Evolutionary conservation across 768 basidiomycete genomes (phyloP).

Genomic region (Tephrocybe sp.): DNA sequence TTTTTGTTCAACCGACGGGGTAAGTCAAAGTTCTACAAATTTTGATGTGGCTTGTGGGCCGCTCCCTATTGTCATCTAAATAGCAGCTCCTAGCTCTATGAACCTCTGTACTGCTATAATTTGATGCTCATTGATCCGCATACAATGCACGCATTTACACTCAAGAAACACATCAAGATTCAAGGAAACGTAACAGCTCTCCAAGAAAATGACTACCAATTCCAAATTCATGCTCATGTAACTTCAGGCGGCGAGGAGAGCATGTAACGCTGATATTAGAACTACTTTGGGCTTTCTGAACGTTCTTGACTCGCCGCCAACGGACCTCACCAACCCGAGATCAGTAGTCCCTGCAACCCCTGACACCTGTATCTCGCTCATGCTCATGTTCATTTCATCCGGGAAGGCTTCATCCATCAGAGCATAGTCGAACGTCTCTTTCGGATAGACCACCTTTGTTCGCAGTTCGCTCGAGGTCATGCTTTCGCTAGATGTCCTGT

Average conservation of each 20-base stretch:
- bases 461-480: conserved; percentile 12
- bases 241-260: neutral
- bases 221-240: too few relatives aligned
- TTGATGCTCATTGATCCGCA: too few relatives aligned
- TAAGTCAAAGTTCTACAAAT: too few relatives aligned
- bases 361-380: neutral
- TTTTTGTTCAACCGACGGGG: conserved; percentile 24
- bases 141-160: too few relatives aligned
- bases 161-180: too few relatives aligned
- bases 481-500: conserved; percentile 10
- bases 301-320: neutral
- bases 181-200: too few relatives aligned
- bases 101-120: too few relatives aligned
- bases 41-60: too few relatives aligned
- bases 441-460: conserved; percentile 3
- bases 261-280: conserved; percentile 1
- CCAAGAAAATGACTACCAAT: too few relatives aligned
- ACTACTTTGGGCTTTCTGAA: conserved; percentile 13
- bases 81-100: too few relatives aligned
- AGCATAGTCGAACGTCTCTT: conserved; percentile 4
- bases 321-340: conserved; percentile 11
- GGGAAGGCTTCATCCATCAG: conserved; percentile 16
- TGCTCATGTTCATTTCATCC: conserved; percentile 5
- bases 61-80: too few relatives aligned
- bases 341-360: conserved; percentile 12